Conservation (phyloP, 2,329 filamentous ascomycete genomes). For the Trichothecium roseum region DNA sequence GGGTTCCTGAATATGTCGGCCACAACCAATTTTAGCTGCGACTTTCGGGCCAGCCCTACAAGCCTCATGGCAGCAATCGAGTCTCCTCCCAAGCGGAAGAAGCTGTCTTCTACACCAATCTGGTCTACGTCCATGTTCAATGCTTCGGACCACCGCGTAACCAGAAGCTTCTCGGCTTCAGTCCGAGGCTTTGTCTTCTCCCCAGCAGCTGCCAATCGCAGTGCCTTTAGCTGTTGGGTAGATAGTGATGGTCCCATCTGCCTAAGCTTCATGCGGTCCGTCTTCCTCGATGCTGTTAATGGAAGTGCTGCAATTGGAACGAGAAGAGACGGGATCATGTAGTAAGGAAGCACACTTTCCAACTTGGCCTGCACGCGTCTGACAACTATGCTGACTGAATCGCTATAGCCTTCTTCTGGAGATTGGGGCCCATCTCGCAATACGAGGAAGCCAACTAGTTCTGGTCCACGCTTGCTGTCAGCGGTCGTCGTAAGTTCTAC, state of each 20-base stretch:
- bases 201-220: background rate
- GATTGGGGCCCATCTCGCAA: no score
- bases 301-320: background rate
- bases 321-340: slow-evolving; percentile 1
- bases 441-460: no score
- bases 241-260: background rate
- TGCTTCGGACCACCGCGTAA: background rate
- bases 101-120: slow-evolving; percentile 38
- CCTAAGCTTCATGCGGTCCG: background rate
- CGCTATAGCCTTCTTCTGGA: no score
- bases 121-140: background rate
- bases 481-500: background rate
- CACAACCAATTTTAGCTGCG: slow-evolving; percentile 33
- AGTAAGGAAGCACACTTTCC: background rate
- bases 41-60: slow-evolving; percentile 33
- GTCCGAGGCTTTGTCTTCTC: background rate
- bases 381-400: no score
- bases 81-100: slow-evolving; percentile 43
- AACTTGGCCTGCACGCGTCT: no score
- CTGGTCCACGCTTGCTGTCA: slow-evolving; percentile 1
- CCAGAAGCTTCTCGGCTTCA: background rate
- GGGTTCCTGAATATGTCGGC: slow-evolving; percentile 33
- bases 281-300: slow-evolving; percentile 1
- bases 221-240: no score
- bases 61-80: slow-evolving; percentile 44